Percentiles rank a stretch among this genome's conserved stretches.
phyloP scores from a whole-genome alignment of 306 rosid genomes.

The Argentina anserina region DNA sequence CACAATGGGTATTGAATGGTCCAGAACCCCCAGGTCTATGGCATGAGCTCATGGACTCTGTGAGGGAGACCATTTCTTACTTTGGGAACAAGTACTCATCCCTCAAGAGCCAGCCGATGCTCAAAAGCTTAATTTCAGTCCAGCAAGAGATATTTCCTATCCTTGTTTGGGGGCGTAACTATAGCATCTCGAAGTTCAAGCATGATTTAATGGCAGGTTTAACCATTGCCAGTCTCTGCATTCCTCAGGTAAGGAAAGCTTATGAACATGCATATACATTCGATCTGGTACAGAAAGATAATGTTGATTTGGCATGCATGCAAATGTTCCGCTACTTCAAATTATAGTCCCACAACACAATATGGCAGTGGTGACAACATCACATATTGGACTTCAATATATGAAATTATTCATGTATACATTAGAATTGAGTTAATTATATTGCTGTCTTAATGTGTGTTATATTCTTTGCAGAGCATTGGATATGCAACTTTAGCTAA shows the following conservation, averaged over 20 bases:
- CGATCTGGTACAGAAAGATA: not conserved
- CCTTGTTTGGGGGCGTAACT: slow-evolving; percentile 41
- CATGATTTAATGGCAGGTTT: slow-evolving; percentile 63
- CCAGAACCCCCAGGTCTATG: slow-evolving; percentile 56
- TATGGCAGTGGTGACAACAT: not conserved
- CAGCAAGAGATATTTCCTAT: slow-evolving; percentile 41
- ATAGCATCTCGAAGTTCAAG: slow-evolving; percentile 36
- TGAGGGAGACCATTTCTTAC: slow-evolving; percentile 15
- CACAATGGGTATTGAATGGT: slow-evolving; percentile 52
- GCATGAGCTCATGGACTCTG: slow-evolving; percentile 28
- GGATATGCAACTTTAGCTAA: slow-evolving; percentile 86
- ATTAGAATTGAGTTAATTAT: not conserved
- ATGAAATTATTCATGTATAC: not conserved
- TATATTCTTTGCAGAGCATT: slow-evolving; percentile 71
- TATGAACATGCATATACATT: not conserved
- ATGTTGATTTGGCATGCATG: not conserved
- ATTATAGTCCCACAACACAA: not conserved
- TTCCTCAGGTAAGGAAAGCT: slow-evolving; percentile 58
- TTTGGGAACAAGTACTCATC: slow-evolving; percentile 24
- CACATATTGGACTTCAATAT: not conserved
- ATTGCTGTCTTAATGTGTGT: not conserved
- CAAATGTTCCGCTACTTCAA: not conserved
- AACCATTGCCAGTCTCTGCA: slow-evolving; percentile 65
- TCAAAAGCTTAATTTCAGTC: slow-evolving; percentile 13
- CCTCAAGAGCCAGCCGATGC: slow-evolving; percentile 29